These are phyloP conservation scores for Salvia sclarea DNA, from an alignment of 305 asterid species.

Conservation along the genomic window DNA sequence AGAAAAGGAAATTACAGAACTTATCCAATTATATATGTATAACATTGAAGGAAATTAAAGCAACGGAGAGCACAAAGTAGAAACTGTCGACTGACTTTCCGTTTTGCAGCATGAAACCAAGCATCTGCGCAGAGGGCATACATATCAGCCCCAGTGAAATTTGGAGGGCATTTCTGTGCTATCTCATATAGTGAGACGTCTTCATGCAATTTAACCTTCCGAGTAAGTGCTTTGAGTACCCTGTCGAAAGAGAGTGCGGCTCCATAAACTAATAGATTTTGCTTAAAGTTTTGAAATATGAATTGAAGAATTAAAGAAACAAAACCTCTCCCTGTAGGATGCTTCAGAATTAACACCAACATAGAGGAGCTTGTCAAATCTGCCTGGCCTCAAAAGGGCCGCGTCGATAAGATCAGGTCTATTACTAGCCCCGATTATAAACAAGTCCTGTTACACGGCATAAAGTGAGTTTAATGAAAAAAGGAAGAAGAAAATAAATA, in stretches of 20 bases:
- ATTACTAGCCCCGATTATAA: slow-evolving; percentile 96
- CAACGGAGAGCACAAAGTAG: neutral
- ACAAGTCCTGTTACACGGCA: slow-evolving; percentile 65
- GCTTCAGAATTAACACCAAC: slow-evolving; percentile 97
- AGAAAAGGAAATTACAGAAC: neutral
- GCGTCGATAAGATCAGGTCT: slow-evolving; percentile 97
- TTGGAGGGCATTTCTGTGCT: slow-evolving; percentile 87
- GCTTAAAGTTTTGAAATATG: neutral
- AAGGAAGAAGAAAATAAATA: neutral
- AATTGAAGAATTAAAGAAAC: neutral
- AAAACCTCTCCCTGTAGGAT: slow-evolving; percentile 86
- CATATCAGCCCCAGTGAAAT: slow-evolving; percentile 98
- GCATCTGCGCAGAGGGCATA: slow-evolving; percentile 97
- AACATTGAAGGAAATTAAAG: neutral
- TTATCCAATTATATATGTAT: neutral
- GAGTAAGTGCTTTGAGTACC: slow-evolving; percentile 87
- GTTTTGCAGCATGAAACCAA: slow-evolving; percentile 96
- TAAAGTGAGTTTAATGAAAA: neutral
- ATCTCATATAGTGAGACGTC: slow-evolving; percentile 69
- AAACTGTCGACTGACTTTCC: slow-evolving; percentile 47
- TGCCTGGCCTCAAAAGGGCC: slow-evolving; percentile 95
- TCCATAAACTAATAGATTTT: slow-evolving; percentile 6
- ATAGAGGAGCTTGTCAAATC: slow-evolving; percentile 96
- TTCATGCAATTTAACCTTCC: slow-evolving; percentile 79
- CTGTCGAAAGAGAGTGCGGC: slow-evolving; percentile 41